Conservation (phyloP, 495 filamentous ascomycete species). For the Parachaetomium inaequale region DNA sequence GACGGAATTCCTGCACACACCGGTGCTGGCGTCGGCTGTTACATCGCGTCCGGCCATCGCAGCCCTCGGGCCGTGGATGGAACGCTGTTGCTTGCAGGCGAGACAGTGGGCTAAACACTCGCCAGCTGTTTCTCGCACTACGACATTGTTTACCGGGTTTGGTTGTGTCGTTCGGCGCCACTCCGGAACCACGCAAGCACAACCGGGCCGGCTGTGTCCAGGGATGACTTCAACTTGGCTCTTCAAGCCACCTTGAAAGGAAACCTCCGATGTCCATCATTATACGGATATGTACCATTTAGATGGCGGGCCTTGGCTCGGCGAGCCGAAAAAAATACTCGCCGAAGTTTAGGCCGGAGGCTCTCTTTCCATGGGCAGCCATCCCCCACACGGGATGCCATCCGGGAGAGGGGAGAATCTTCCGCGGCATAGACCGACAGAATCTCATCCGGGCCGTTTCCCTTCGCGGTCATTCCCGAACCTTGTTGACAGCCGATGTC, state of each 20-base stretch:
- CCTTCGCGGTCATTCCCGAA: slow-evolving; percentile 18
- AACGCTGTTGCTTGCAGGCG: slow-evolving; percentile 22
- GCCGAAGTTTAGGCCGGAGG: neutral
- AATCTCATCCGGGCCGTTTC: slow-evolving; percentile 14
- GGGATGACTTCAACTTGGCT: neutral
- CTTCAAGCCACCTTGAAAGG: neutral
- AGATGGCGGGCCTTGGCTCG: neutral
- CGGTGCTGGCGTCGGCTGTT: slow-evolving; percentile 21
- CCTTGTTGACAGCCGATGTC: slow-evolving; percentile 12
- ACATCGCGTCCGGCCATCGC: slow-evolving; percentile 35
- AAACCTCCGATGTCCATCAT: neutral
- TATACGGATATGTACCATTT: neutral
- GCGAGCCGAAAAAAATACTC: neutral
- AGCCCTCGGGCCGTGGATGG: slow-evolving; percentile 30
- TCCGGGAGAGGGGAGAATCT: neutral
- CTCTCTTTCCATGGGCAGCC: neutral
- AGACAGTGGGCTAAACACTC: neutral
- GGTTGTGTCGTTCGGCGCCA: slow-evolving; percentile 7
- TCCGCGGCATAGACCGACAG: neutral
- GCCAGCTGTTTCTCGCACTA: neutral
- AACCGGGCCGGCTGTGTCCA: slow-evolving; percentile 5
- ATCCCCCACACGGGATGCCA: neutral
- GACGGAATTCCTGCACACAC: slow-evolving; percentile 8
- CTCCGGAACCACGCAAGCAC: slow-evolving; percentile 9
- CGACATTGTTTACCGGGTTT: neutral